Evolutionary conservation across 192 early-diverging fungal genomes (phyloP).

Genomic region (Rhizoclosmatium sp.): DNA sequence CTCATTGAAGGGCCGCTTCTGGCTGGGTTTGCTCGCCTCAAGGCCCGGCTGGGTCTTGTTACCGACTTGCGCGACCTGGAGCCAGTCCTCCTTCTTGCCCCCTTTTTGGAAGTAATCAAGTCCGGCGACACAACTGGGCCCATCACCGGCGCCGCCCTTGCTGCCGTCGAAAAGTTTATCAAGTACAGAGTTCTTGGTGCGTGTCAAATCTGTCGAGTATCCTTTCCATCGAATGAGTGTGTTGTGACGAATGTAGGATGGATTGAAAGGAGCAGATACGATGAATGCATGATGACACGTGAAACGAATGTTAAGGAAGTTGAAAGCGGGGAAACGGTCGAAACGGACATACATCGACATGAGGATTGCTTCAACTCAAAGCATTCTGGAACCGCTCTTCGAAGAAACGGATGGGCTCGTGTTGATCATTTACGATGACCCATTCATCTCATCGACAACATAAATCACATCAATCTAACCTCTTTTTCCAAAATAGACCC

Average conservation of each 20-base stretch:
- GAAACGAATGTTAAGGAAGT: no score
- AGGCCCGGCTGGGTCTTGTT: constrained; percentile 62
- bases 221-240: no score
- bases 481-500: constrained; percentile 46
- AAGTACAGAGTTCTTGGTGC: constrained; percentile 76
- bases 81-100: constrained; percentile 78
- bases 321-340: no score
- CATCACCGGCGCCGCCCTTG: constrained; percentile 91
- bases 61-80: constrained; percentile 51
- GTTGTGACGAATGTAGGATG: no score
- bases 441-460: background rate
- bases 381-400: no score
- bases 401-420: background rate
- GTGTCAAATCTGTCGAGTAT: background rate
- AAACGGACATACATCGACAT: no score
- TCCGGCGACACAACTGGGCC: constrained; percentile 94
- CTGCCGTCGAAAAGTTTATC: constrained; percentile 89
- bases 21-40: constrained; percentile 72
- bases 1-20: constrained; percentile 68
- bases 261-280: no score
- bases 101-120: constrained; percentile 92
- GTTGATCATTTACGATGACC: background rate
- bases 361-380: no score
- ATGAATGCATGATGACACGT: no score
- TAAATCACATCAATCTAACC: background rate